phyloP scores from a whole-genome alignment of 495 filamentous ascomycete genomes.

The Darksidea phi region DNA sequence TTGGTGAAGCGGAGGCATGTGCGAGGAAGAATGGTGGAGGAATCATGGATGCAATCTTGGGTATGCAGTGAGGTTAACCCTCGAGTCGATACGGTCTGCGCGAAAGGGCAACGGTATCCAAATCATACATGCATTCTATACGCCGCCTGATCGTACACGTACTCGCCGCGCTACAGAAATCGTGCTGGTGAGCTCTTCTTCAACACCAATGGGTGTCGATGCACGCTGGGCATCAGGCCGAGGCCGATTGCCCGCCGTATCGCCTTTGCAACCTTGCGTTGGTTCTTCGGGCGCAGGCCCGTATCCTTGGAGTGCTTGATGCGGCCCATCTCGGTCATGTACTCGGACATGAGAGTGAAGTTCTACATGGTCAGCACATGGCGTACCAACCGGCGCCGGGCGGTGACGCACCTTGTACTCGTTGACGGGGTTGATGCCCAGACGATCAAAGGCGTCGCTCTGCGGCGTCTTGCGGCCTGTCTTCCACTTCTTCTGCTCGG shows the following conservation, averaged over 20 bases:
- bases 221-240: slow-evolving; percentile 88
- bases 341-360: slow-evolving; percentile 89
- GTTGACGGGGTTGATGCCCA: slow-evolving; percentile 77
- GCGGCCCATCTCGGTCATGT: slow-evolving; percentile 75
- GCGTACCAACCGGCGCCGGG: slow-evolving; percentile 5
- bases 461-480: slow-evolving; percentile 59
- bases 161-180: slow-evolving; percentile 4
- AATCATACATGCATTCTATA: no score
- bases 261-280: slow-evolving; percentile 88
- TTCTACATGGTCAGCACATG: slow-evolving; percentile 58
- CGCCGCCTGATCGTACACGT: no score
- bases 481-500: slow-evolving; percentile 60
- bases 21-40: no score
- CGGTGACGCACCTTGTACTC: slow-evolving; percentile 71
- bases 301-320: slow-evolving; percentile 74
- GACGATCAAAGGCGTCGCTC: slow-evolving; percentile 72
- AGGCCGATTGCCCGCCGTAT: slow-evolving; percentile 83
- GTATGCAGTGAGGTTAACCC: no score
- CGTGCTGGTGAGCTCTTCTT: background rate
- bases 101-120: no score
- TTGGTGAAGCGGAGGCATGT: no score
- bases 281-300: slow-evolving; percentile 82
- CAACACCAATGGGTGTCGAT: slow-evolving; percentile 88
- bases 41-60: no score
- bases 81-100: no score